Conservation (phyloP, 306 rosid species). For the Cyclanthera cordifolia region DNA sequence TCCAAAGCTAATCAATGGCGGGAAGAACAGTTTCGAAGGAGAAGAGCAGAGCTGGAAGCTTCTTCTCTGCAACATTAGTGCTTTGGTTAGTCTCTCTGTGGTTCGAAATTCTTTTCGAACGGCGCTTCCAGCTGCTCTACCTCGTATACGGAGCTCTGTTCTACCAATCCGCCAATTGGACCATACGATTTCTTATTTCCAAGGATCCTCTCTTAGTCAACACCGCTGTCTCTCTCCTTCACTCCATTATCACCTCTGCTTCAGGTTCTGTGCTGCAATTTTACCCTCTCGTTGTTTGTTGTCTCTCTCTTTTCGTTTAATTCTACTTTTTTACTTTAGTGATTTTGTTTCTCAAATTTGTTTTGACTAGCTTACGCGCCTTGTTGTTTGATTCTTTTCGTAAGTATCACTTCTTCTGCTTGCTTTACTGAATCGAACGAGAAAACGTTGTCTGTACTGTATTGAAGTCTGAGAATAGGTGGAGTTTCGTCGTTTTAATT, state of each 20-base stretch:
- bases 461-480: no score
- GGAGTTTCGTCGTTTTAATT: background rate
- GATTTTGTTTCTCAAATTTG: background rate
- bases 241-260: constrained; percentile 52
- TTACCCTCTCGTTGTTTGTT: background rate
- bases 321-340: background rate
- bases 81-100: constrained; percentile 46
- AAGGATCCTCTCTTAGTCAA: constrained; percentile 62
- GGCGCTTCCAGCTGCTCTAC: constrained; percentile 35
- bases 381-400: constrained; percentile 2
- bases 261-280: constrained; percentile 42
- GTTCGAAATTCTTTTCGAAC: constrained; percentile 38
- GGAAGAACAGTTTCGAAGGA: constrained; percentile 9
- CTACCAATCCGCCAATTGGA: constrained; percentile 46
- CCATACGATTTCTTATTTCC: constrained; percentile 34
- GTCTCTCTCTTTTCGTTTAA: background rate
- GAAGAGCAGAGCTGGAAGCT: constrained; percentile 26
- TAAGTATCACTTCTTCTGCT: background rate
- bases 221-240: constrained; percentile 83
- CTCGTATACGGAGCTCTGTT: constrained; percentile 48
- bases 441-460: background rate
- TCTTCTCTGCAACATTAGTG: constrained; percentile 49
- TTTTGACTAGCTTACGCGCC: background rate
- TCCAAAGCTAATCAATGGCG: constrained; percentile 22
- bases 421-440: background rate